A percentile compares a stretch with the other conserved stretches of the same genome.
Evolutionary conservation across 1,284 basidiomycete genomes (phyloP).

Genomic region (Ustilago nuda): DNA sequence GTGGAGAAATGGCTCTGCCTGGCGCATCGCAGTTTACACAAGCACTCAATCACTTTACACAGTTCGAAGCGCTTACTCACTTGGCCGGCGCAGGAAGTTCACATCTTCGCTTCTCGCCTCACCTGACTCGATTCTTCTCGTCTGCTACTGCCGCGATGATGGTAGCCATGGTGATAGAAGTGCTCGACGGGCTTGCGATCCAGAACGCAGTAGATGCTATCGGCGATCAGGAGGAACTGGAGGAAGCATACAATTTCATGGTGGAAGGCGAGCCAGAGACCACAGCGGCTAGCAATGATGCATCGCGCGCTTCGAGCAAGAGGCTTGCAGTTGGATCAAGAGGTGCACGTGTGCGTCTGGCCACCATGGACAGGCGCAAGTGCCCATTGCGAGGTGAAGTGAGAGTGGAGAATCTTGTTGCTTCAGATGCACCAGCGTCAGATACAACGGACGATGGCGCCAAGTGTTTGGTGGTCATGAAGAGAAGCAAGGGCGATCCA

Average conservation of each 20-base stretch:
- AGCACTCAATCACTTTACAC: constrained; percentile 61
- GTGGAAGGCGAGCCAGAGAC: constrained; percentile 38
- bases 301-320: constrained; percentile 20
- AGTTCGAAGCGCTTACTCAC: constrained; percentile 51
- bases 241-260: constrained; percentile 54
- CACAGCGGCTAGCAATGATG: constrained; percentile 10
- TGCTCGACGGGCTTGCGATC: constrained; percentile 52
- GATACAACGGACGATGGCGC: constrained; percentile 19
- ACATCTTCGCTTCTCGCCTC: constrained; percentile 61
- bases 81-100: constrained; percentile 32
- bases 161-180: constrained; percentile 31
- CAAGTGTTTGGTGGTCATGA: constrained; percentile 64
- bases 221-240: constrained; percentile 58
- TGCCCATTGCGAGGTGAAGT: constrained; percentile 65
- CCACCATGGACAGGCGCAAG: constrained; percentile 65
- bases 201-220: constrained; percentile 53
- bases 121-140: constrained; percentile 67
- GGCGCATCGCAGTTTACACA: constrained; percentile 63
- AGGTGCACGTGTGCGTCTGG: constrained; percentile 61
- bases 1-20: constrained; percentile 27
- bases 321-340: constrained; percentile 40
- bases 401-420: constrained; percentile 55
- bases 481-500: constrained; percentile 68
- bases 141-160: constrained; percentile 45
- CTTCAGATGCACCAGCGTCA: constrained; percentile 16